Evolutionary conservation across 208 protist species (phyloP).

Genomic region (Crithidia mellificae): DNA sequence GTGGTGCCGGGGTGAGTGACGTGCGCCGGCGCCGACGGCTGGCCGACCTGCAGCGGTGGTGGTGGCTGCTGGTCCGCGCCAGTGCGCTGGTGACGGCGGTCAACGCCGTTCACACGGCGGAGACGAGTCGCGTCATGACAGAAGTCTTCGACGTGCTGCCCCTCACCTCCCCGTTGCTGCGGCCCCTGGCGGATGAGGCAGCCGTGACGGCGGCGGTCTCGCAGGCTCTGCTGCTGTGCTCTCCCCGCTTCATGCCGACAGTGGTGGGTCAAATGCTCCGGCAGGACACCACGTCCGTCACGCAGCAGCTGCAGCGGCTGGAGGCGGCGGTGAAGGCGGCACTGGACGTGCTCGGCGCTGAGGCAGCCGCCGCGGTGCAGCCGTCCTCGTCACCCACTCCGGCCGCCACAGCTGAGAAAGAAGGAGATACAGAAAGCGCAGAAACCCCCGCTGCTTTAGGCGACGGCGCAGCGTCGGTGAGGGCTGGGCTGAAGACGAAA

Average conservation of each 20-base stretch:
- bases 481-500: too few relatives aligned
- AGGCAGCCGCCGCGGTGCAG: not conserved
- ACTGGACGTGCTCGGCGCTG: conserved; percentile 24
- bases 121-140: conserved; percentile 10
- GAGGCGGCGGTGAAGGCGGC: conserved; percentile 22
- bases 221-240: conserved; percentile 13
- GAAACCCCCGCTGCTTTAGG: not conserved
- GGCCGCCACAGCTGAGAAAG: too few relatives aligned
- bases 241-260: conserved; percentile 20
- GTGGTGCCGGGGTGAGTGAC: conserved; percentile 10
- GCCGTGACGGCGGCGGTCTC: conserved; percentile 5
- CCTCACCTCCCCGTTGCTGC: conserved; percentile 19
- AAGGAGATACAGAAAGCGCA: not conserved
- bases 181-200: not conserved
- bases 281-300: conserved; percentile 2
- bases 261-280: conserved; percentile 31
- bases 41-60: conserved; percentile 32
- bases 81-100: conserved; percentile 34
- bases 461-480: too few relatives aligned
- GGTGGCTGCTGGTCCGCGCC: conserved; percentile 40
- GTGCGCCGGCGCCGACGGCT: not conserved
- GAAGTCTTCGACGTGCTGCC: conserved; percentile 23
- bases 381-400: too few relatives aligned
- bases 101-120: conserved; percentile 29
- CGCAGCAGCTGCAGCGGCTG: conserved; percentile 10